Evolutionary conservation across 257 asterid species (phyloP).

Genomic region (Solanum okadae): DNA sequence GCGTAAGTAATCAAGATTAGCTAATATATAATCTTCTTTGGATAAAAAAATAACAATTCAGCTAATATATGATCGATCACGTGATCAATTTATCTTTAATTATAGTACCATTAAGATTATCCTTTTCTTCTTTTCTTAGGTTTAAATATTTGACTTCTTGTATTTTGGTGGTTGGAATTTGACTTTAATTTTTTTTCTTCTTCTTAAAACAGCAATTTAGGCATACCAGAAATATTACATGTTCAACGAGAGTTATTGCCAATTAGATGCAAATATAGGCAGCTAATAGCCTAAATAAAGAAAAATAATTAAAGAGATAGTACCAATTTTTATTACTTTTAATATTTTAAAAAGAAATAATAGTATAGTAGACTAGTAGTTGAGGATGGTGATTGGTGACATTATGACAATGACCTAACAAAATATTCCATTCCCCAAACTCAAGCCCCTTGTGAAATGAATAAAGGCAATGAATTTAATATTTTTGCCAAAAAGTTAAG

Average conservation of each 20-base stretch:
- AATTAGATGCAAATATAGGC: background rate
- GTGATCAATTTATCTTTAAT: background rate
- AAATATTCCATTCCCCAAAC: background rate
- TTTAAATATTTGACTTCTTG: background rate
- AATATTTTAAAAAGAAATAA: background rate
- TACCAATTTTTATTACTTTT: background rate
- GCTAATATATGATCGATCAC: background rate
- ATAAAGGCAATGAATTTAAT: background rate
- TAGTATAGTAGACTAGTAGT: background rate
- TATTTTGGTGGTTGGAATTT: background rate
- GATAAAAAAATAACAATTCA: background rate
- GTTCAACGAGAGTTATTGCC: background rate
- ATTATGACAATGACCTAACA: background rate
- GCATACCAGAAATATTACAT: background rate
- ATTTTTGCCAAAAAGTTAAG: background rate
- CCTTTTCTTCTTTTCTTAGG: background rate
- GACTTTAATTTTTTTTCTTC: background rate
- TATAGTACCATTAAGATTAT: background rate
- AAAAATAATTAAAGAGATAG: background rate
- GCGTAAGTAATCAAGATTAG: background rate
- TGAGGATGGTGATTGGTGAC: background rate
- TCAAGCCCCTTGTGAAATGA: background rate
- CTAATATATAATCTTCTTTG: background rate
- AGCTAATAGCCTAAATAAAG: background rate
- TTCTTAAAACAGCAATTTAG: background rate